These are phyloP conservation scores for Sclerotiophoma versabilis DNA, from an alignment of 2,329 filamentous ascomycete genomes.

Conservation along the genomic window DNA sequence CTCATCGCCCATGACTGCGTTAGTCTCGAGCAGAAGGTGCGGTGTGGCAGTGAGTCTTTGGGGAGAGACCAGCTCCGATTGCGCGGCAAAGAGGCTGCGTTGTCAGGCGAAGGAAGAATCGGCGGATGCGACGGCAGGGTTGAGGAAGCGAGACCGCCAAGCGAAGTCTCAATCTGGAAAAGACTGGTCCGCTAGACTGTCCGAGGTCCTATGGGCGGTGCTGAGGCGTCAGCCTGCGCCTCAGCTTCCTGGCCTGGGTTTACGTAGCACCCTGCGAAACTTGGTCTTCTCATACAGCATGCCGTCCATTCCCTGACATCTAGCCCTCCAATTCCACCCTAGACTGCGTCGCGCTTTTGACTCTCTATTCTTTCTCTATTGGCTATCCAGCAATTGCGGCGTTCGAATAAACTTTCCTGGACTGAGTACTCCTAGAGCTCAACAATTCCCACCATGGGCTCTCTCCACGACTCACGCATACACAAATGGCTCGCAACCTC, in stretches of 20 bases:
- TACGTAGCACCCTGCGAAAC: constrained; percentile 37
- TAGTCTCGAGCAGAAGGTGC: constrained; percentile 17
- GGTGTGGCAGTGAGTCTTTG: constrained; percentile 8
- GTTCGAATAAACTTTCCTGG: constrained; percentile 15
- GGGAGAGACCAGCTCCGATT: constrained; percentile 29
- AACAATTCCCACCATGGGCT: constrained; percentile 45
- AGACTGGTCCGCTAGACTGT: not conserved
- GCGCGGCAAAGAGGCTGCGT: constrained; percentile 34
- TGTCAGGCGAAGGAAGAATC: constrained; percentile 20
- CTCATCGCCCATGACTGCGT: constrained; percentile 36
- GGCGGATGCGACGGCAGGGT: constrained; percentile 25
- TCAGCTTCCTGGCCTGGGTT: constrained; percentile 37
- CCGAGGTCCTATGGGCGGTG: constrained; percentile 28
- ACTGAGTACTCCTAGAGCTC: constrained; percentile 19
- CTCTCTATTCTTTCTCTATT: not conserved
- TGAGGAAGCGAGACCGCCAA: constrained; percentile 17
- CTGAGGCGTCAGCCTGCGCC: constrained; percentile 38
- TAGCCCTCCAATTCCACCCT: constrained; percentile 6
- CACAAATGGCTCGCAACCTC: constrained; percentile 83
- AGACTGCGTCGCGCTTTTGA: not conserved
- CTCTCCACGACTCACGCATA: constrained; percentile 66
- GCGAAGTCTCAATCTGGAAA: constrained; percentile 1
- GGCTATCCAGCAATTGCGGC: constrained; percentile 10
- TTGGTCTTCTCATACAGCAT: constrained; percentile 37
- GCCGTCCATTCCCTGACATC: constrained; percentile 33